Conservation (phyloP, 2,329 filamentous ascomycete species). For the Fusarium tjaetaba region DNA sequence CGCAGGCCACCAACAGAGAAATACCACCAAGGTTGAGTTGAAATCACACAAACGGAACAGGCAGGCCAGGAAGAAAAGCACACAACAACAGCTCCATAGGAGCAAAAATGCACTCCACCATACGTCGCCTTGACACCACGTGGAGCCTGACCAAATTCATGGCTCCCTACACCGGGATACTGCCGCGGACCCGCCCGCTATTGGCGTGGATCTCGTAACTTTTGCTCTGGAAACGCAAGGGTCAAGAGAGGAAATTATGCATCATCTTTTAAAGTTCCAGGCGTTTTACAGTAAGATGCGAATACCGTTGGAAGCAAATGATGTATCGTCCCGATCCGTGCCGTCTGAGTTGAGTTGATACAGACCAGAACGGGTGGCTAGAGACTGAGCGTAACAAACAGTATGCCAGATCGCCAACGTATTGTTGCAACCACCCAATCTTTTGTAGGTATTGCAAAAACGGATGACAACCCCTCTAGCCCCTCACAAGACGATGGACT, state of each 20-base stretch:
- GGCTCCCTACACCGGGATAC: conserved; percentile 41
- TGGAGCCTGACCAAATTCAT: conserved; percentile 42
- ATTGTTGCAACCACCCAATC: conserved; percentile 1
- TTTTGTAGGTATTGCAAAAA: not conserved
- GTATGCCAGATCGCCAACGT: not conserved
- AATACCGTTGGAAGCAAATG: not conserved
- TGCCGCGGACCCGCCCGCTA: conserved; percentile 44
- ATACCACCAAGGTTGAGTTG: conserved; percentile 3
- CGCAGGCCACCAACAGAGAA: not conserved
- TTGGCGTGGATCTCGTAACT: conserved; percentile 31
- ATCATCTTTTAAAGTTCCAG: conserved; percentile 3
- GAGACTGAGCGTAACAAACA: not conserved
- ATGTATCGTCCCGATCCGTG: conserved; percentile 1
- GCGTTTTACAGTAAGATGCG: not conserved
- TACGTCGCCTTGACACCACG: conserved; percentile 42
- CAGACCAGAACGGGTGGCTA: not conserved
- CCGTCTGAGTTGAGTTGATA: conserved; percentile 1
- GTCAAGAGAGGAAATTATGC: conserved; percentile 8
- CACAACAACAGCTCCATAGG: not conserved
- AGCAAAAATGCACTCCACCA: conserved; percentile 35
- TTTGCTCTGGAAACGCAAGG: conserved; percentile 15
- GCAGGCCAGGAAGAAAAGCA: conserved; percentile 2
- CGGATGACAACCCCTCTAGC: conserved; percentile 28
- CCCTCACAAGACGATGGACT: conserved; percentile 22
- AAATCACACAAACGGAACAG: not conserved